phyloP scores from a whole-genome alignment of 495 filamentous ascomycete species.

The Trichoderma orchidacearum region DNA sequence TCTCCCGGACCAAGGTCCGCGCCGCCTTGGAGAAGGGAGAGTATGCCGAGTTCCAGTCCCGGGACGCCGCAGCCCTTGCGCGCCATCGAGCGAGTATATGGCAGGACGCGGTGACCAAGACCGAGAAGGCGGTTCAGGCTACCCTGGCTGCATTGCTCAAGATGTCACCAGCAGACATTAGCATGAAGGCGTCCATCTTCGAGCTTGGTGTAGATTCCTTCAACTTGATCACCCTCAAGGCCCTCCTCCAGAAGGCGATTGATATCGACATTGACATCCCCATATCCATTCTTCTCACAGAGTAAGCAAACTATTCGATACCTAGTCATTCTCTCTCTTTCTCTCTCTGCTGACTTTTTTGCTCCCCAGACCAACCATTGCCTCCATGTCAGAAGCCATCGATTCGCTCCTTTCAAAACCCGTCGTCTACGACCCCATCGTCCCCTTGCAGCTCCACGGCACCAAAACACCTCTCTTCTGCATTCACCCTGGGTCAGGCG shows the following conservation, averaged over 20 bases:
- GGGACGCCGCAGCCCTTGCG: conserved; percentile 2
- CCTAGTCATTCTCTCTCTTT: no score
- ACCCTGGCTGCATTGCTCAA: conserved; percentile 6
- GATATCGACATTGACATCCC: background rate
- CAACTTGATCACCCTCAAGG: conserved; percentile 15
- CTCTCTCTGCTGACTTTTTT: no score
- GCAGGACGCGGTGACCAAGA: background rate
- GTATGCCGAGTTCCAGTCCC: conserved; percentile 10
- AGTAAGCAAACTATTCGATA: no score
- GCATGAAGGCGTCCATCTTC: conserved; percentile 11
- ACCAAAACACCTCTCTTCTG: conserved; percentile 39
- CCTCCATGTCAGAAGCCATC: background rate
- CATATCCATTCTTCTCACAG: background rate
- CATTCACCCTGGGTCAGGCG: conserved; percentile 43
- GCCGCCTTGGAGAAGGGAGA: conserved; percentile 14
- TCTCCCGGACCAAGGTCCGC: conserved; percentile 25
- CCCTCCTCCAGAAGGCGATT: background rate
- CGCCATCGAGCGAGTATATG: background rate
- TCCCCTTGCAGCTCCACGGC: conserved; percentile 27
- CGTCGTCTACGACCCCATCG: conserved; percentile 32
- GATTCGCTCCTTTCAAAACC: conserved; percentile 2
- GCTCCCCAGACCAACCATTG: conserved; percentile 5
- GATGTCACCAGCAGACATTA: conserved; percentile 7
- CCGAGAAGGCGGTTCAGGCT: background rate
- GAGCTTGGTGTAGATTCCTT: conserved; percentile 6